phyloP scores from a whole-genome alignment of 257 asterid genomes.

The Nicotiana undulata region DNA sequence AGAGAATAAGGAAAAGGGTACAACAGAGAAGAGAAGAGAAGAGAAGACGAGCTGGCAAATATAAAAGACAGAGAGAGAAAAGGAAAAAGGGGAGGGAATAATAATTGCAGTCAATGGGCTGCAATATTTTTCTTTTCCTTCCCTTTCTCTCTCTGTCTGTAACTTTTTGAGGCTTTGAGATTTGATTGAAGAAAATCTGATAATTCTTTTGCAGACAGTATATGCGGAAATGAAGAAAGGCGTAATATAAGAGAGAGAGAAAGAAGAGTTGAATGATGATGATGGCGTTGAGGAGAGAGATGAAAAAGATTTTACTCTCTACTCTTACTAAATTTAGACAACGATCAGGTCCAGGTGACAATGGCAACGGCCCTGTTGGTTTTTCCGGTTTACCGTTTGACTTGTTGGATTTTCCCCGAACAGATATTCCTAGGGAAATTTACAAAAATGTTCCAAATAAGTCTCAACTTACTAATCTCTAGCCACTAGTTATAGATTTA shows the following conservation, averaged over 20 bases:
- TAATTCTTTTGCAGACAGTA: conserved; percentile 5
- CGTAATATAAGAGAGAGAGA: neutral
- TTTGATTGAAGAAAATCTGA: conserved; percentile 3
- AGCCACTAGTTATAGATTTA: no score
- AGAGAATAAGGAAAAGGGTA: neutral
- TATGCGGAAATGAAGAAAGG: neutral
- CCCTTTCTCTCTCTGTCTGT: neutral
- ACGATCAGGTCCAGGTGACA: no score
- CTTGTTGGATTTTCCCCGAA: no score
- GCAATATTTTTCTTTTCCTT: neutral
- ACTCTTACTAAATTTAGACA: neutral
- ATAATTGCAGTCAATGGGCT: neutral
- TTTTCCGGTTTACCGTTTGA: no score
- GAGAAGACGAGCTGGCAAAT: conserved; percentile 1
- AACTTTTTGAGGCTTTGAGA: conserved; percentile 6
- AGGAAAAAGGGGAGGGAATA: neutral
- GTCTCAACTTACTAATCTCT: no score
- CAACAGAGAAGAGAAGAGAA: neutral
- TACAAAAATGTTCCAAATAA: no score
- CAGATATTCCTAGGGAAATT: no score
- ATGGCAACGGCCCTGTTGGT: no score
- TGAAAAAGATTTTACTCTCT: neutral
- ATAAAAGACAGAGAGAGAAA: neutral
- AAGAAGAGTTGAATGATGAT: neutral
- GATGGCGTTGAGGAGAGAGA: neutral